Evolutionary conservation across 495 filamentous ascomycete species (phyloP).

Genomic region (Penicillium arizonense): DNA sequence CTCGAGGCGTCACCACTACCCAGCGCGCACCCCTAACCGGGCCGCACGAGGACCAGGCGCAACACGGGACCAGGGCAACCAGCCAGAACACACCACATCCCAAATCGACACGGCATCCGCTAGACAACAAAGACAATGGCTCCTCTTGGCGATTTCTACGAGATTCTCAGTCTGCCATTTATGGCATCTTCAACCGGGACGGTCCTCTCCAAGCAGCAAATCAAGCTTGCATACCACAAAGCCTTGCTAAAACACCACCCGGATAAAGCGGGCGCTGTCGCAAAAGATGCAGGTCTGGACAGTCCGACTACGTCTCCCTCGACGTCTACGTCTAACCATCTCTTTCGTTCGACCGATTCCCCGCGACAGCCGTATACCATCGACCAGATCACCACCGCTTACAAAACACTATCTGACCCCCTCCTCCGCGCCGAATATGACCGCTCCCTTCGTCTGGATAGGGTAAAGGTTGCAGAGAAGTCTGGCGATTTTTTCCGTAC

Average conservation of each 20-base stretch:
- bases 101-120: constrained; percentile 2
- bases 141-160: constrained; percentile 43
- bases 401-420: constrained; percentile 64
- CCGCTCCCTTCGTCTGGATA: constrained; percentile 44
- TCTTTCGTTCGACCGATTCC: neutral
- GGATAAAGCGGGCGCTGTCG: constrained; percentile 56
- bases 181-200: constrained; percentile 11
- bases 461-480: constrained; percentile 24
- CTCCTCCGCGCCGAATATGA: constrained; percentile 64
- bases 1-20: neutral
- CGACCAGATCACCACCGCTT: constrained; percentile 79
- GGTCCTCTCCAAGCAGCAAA: constrained; percentile 38
- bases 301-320: neutral
- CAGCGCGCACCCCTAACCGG: constrained; percentile 1
- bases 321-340: neutral
- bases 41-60: neutral
- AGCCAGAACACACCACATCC: neutral
- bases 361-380: constrained; percentile 48
- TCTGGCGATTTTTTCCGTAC: constrained; percentile 52
- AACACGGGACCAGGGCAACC: constrained; percentile 1
- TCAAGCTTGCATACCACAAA: constrained; percentile 77
- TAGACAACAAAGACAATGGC: constrained; percentile 22
- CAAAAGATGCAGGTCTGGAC: constrained; percentile 8
- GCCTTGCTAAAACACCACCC: constrained; percentile 80
- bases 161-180: constrained; percentile 52